Base-by-base conservation (phyloP, 129 eudicot genomes). In the Centella asiatica region DNA sequence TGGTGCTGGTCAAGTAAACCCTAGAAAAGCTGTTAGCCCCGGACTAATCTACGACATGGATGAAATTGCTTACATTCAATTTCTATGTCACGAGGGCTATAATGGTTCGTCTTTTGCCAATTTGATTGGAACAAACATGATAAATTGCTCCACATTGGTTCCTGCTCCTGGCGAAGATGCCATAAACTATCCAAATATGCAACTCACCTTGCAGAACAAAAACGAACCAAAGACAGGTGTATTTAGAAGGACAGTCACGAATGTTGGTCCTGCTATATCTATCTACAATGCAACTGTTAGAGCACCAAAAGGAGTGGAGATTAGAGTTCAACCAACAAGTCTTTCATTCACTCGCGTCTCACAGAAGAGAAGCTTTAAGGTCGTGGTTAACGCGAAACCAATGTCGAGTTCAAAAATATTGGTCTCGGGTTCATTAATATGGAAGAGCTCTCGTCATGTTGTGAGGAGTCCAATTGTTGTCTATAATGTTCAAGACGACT, bases 161-260 rank as follows among this genome's bases (percentile, higher is more conserved):
- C 98, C 98, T 62, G 73, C 82, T 1, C 63, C 52, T 6, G 78
- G 94, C n/a, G 77, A 79, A 68, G 98, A 90, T 47, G 83, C 90
- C 46, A 64, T 90, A 36, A 90, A 90, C 82, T 90, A 90, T 72
- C 98, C 98, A 9, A 86, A 77, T 37, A 86, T 90, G 82, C 98
- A 90, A 73, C 87, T 90, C n/a, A 47, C 68, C 13, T 27, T 86
- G 37, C 81, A 72, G 37, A 78, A 32, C 36, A 48, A 81, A 57
- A 68, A 80, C 27, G 73, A 52, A 44, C 74, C 83, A 2, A 77
- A 75, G 33, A 68, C 40, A 15, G 90, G 77, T 4, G 60, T 78
- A 26, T 90, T 90, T 52, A 61, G 82, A 44, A 78, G 97, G 65
- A 83, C 71, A 18, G 95, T 86, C 29, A 86, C 90, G 29, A 90